Base-by-base conservation (phyloP, 306 rosid species). In the Corylus americana region DNA sequence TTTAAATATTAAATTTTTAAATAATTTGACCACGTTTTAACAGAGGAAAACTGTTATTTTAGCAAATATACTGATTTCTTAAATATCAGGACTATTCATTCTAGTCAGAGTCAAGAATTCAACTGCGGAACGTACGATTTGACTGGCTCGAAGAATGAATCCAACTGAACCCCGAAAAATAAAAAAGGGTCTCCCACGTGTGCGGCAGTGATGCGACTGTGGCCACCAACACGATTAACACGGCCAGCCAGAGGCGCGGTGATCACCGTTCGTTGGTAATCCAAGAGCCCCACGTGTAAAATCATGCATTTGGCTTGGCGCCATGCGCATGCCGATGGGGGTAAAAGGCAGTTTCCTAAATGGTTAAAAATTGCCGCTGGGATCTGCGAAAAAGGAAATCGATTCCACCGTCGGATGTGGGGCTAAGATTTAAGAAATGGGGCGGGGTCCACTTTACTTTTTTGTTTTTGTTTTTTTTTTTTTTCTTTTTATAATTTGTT, bases 301-400 rank as follows among this genome's bases (percentile, higher is more conserved):
- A 66, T 8, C 5, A 37, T 66, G 12, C 10, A 2, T 29, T 31
- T 66, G 71, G 50, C 37, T 66, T 37, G 11, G 49, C 22, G 49
- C 0, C 50, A 17, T 66, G 11, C 27, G 71, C 71, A 49, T 66
- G 71, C 71, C 2, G 71, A 37, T 2, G 71, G 3, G 3, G 71
- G 11, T 29, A 66, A 66, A 67, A 67, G 3, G 50, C 8, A 37
- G 3, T 9, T 18, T 22, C 71, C 50, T 17, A 7, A 66, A 37
- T 35, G 71, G 71, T 62, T 13, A 31, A 29, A 62, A 62, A 17
- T 49, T 17, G 25, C 1, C 37, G 8, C 49, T 39, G 71, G 72
- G 72, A 67, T 67, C 72, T 67, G 50, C 25, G 25, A 50, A 35
- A 67, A 67, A 39, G n/a, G 51, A 39, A 39, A 42, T 67, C 72